Percentiles rank a stretch among this genome's conserved stretches.
phyloP scores from a whole-genome alignment of 106 monocot genomes.

The Allium sativum region DNA sequence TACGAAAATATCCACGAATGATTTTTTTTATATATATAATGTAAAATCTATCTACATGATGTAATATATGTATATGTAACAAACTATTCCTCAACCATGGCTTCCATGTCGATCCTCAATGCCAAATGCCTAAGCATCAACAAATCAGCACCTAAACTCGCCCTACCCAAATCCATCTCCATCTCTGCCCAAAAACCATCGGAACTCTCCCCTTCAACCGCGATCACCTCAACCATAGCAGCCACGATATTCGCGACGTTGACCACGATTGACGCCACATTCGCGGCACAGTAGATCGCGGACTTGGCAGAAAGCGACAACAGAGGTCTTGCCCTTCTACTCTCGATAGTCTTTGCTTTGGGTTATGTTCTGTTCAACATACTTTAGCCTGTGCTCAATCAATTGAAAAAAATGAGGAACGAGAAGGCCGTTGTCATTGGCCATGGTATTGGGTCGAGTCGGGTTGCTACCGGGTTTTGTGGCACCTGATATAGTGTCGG shows the following conservation, averaged over 20 bases:
- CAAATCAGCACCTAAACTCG: constrained; percentile 25
- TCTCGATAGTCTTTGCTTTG: constrained; percentile 53
- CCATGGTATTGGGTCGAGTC: constrained; percentile 39
- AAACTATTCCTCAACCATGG: no score
- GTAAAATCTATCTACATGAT: no score
- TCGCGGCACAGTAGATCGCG: constrained; percentile 71
- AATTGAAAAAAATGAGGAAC: constrained; percentile 50
- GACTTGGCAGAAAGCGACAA: constrained; percentile 81
- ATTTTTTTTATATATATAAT: no score
- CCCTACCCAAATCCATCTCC: constrained; percentile 15
- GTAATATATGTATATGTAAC: no score
- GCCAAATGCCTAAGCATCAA: constrained; percentile 35
- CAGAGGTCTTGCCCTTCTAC: constrained; percentile 69
- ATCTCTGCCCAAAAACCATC: not conserved
- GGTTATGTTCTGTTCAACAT: constrained; percentile 70
- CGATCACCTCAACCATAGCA: constrained; percentile 34
- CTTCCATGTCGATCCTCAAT: constrained; percentile 61
- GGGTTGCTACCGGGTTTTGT: constrained; percentile 43
- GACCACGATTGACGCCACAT: constrained; percentile 46
- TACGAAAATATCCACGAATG: no score
- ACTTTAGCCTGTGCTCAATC: constrained; percentile 66
- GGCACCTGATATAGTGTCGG: constrained; percentile 32
- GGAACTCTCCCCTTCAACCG: not conserved
- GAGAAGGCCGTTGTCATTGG: constrained; percentile 52
- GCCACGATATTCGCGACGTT: constrained; percentile 65